Conservation (phyloP, 371 early-diverging fungal species). For the Mortierella sp. region DNA sequence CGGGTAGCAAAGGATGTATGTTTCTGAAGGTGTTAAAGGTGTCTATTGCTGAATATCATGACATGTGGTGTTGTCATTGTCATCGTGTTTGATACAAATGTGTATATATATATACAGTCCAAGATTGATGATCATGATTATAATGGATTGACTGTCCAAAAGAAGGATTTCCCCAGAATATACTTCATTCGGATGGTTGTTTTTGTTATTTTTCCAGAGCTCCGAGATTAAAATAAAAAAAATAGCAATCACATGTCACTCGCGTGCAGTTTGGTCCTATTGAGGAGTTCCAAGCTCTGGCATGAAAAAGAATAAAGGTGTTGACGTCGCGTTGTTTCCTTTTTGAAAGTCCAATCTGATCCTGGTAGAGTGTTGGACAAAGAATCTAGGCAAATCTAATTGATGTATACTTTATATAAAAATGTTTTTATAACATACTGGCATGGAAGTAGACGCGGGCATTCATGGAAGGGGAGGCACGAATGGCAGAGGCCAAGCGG, state of each 20-base stretch:
- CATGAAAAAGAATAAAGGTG: background rate
- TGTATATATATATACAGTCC: too few relatives aligned
- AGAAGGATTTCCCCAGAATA: slow-evolving; percentile 31
- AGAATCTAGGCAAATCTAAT: background rate
- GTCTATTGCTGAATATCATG: too few relatives aligned
- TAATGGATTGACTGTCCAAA: background rate
- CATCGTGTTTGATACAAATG: too few relatives aligned
- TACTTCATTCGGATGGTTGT: slow-evolving; percentile 21
- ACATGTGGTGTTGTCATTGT: background rate
- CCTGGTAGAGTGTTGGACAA: background rate
- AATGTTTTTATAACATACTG: slow-evolving; percentile 11
- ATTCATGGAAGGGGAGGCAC: slow-evolving; percentile 40
- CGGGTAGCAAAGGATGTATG: too few relatives aligned
- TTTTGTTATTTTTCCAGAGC: slow-evolving; percentile 1
- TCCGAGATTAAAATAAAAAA: background rate
- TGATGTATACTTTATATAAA: background rate
- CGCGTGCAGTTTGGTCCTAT: too few relatives aligned
- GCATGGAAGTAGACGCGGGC: slow-evolving; percentile 56
- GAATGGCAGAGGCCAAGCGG: slow-evolving; percentile 47
- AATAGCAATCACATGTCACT: slow-evolving; percentile 1
- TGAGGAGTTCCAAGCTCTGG: background rate
- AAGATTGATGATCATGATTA: background rate
- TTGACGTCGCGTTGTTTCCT: background rate
- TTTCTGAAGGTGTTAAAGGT: too few relatives aligned
- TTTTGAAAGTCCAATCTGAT: background rate